Evolutionary conservation across 139 green algal species (phyloP), one percentile per base, ranked within the genome.

Genomic region (Closterium sp.): DNA sequence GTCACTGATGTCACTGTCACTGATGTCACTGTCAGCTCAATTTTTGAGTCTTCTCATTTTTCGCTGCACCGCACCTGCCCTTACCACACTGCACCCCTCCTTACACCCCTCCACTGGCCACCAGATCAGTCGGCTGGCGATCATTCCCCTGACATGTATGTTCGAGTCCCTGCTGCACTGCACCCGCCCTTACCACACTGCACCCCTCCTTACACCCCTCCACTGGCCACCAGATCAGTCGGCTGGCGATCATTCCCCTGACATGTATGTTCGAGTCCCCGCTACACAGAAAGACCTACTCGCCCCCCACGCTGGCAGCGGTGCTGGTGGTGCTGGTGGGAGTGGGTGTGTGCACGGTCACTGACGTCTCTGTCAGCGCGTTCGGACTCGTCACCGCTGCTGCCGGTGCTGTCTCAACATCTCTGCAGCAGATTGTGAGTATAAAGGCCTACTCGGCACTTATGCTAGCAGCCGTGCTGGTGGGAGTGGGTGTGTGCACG

Each of bases 161-260:
- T 94, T 99, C 90, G 97, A 99, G 95, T 88, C 89, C 9, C 91
- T 97, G n/a, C 42, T 62, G 42, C 42, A 62, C 7, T 7, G 5
- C 42, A 13, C 42, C 42, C 42, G 5, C 7, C 42, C 42, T 7
- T 7, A 13, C 42, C 42, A 13, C 9, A 21, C 50, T 73, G 13
- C 9, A 21, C 50, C 50, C 50, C 50, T 11, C 98, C 0, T 96
- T 2, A 4, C 10, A 0, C 50, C 13, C 17, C 13, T 24, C 13
- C 50, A 73, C 50, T 22, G 50, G 1, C 13, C 50, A 73, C 50
- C 91, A 94, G 97, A 97, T 99, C 29, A 96, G 97, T 79, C 99
- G 99, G 96, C 96, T 99, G 62, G 95, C 98, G 38, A 99, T 99
- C 94, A 98, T 99, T 91, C 97, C 97, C 2, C 98, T 97, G 86